These are phyloP conservation scores for Claviceps pusilla DNA, from an alignment of 2,329 filamentous ascomycete species.

Conservation along the genomic window DNA sequence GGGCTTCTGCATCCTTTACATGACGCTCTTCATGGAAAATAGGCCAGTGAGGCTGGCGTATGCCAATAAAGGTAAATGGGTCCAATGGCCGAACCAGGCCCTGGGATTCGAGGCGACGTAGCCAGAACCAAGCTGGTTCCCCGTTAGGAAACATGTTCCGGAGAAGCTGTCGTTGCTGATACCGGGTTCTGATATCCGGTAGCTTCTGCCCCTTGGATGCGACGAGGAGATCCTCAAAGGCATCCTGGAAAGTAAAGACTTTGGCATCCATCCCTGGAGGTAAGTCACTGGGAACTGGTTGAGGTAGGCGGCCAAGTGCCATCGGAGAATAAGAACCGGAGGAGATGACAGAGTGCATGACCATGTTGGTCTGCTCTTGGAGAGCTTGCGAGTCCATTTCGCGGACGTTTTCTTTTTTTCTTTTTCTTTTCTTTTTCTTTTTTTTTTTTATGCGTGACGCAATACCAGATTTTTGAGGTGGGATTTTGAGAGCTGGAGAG, in stretches of 20 bases:
- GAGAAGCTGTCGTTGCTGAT: constrained; percentile 22
- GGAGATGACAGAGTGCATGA: constrained; percentile 11
- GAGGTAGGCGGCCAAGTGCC: constrained; percentile 28
- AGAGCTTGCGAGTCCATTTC: neutral
- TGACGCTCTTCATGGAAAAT: constrained; percentile 18
- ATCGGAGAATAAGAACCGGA: constrained; percentile 17
- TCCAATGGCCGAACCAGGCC: constrained; percentile 22
- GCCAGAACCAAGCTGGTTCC: constrained; percentile 28
- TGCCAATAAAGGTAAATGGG: constrained; percentile 7
- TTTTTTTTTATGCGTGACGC: no score
- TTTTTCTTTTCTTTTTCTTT: no score
- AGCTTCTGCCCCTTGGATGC: constrained; percentile 28
- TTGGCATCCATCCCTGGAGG: constrained; percentile 21
- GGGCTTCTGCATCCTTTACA: constrained; percentile 13
- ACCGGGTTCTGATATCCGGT: constrained; percentile 22
- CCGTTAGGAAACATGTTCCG: constrained; percentile 24
- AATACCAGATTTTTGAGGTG: no score
- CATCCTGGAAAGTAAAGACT: constrained; percentile 38
- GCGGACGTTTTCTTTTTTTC: neutral
- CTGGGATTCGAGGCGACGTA: constrained; percentile 22
- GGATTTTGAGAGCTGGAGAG: neutral
- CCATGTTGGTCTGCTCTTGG: constrained; percentile 1
- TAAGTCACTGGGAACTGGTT: constrained; percentile 31
- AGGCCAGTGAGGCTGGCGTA: constrained; percentile 13
- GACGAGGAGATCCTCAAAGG: constrained; percentile 42